Conservation (phyloP, 805 yeast species). For the Kodamaea kakaduensis region DNA sequence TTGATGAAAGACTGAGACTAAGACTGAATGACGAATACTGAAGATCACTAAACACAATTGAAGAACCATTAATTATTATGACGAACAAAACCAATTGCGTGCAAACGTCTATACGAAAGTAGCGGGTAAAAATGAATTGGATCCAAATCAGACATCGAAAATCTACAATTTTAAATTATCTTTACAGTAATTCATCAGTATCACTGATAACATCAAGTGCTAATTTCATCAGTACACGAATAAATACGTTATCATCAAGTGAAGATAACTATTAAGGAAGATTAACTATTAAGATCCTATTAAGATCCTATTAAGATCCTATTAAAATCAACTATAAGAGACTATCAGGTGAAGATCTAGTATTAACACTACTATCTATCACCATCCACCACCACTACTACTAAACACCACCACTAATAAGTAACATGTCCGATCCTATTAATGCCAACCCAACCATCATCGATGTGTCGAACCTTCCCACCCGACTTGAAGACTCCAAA, state of each 20-base stretch:
- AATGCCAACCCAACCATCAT: conserved; percentile 89
- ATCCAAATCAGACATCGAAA: no score
- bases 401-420: conserved; percentile 10
- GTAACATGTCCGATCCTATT: conserved; percentile 69
- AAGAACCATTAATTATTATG: no score
- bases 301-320: background rate
- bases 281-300: background rate
- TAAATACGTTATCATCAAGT: background rate
- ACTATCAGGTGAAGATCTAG: no score
- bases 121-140: background rate
- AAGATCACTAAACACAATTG: no score
- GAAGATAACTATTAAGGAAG: background rate
- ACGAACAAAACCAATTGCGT: no score
- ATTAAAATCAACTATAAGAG: no score
- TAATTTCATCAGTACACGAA: no score
- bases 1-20: no score
- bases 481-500: conserved; percentile 38
- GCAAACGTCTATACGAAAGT: background rate
- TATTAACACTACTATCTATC: background rate
- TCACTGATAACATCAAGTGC: no score
- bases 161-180: no score
- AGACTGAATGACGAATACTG: no score
- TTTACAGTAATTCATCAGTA: no score
- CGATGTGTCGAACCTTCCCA: conserved; percentile 74
- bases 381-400: background rate